Base-by-base conservation (phyloP, 305 asterid species). In the Ajuga reptans region DNA sequence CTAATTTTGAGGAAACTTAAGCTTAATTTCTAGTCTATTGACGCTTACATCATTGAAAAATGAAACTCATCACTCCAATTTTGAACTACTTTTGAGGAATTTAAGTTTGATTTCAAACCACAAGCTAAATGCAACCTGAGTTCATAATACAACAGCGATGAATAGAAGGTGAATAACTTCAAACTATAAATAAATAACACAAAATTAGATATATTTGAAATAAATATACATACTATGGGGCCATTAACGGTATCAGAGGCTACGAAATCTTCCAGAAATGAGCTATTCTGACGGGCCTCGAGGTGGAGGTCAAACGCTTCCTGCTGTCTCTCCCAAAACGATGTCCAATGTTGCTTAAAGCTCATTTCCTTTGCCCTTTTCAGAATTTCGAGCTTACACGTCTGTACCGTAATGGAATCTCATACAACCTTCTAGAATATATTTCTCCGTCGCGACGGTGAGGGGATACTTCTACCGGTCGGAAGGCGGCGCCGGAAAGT, bases 321-420 rank as follows among this genome's bases (percentile, higher is more conserved):
- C 37, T 18, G 36, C 52, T 41, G 52, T 61, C 52, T 61, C 17
- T 18, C 67, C 67, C 52, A 61, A 51, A 61, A 61, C 17, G 67
- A 41, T 41, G 34, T 41, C 52, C 9, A 49, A 6, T 49, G 16
- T 15, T 43, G 54, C 27, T 49, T 49, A 14, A 14, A 4, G 16
- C 21, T 49, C 54, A 49, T 49, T 46, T 49, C 12, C 1, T 15
- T 7, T 39, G 1, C 1, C 11, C 0, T 39, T 8, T 4, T 12
- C 7, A 4, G 21, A n/a, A n/a, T 3, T 10, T 10, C 29, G 15
- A 15, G 27, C 27, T 5, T 14, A 5, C 16, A 49, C 16, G 27
- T 49, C 27, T 24, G 11, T 49, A 15, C 27, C 15, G 11, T 1
- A 6, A 49, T 6, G 54, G 27, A 49, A 24, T 15, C 16, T 3